Conservation (phyloP, 192 early-diverging fungal genomes). For the Backusella morwellensis region DNA sequence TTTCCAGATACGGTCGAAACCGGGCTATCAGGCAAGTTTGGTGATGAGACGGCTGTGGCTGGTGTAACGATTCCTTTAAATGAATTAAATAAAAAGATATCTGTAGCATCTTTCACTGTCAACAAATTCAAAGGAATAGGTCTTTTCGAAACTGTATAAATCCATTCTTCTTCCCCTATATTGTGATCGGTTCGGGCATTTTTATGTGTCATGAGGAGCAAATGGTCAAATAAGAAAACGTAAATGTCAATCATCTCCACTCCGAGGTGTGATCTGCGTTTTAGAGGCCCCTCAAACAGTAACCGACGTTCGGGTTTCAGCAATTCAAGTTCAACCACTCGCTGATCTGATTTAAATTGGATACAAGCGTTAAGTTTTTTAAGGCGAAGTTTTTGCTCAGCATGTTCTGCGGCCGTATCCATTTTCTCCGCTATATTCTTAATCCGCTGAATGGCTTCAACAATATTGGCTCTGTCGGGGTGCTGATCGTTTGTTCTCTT, state of each 20-base stretch:
- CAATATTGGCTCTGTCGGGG: conserved; percentile 70
- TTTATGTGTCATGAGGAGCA: conserved; percentile 74
- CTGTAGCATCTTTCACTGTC: background rate
- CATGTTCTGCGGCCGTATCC: conserved; percentile 8
- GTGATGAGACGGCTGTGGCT: background rate
- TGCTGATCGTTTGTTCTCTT: conserved; percentile 78
- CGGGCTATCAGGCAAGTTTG: background rate
- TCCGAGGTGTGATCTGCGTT: conserved; percentile 23
- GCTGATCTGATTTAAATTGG: background rate
- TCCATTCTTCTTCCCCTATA: conserved; percentile 15
- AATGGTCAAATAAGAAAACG: conserved; percentile 90
- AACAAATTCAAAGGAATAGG: conserved; percentile 82
- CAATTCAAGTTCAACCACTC: conserved; percentile 51
- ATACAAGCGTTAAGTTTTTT: conserved; percentile 23
- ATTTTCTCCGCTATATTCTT: conserved; percentile 12
- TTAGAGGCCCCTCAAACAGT: conserved; percentile 77
- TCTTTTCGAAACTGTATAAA: conserved; percentile 57
- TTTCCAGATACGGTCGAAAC: background rate
- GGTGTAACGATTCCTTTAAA: background rate
- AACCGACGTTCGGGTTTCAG: conserved; percentile 64
- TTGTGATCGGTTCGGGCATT: conserved; percentile 7
- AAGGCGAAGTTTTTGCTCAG: conserved; percentile 4
- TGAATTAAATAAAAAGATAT: background rate
- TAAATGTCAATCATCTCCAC: conserved; percentile 64
- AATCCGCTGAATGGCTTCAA: conserved; percentile 3